Conservation (phyloP, 1,284 basidiomycete species). For the Sporisorium exsertum region DNA sequence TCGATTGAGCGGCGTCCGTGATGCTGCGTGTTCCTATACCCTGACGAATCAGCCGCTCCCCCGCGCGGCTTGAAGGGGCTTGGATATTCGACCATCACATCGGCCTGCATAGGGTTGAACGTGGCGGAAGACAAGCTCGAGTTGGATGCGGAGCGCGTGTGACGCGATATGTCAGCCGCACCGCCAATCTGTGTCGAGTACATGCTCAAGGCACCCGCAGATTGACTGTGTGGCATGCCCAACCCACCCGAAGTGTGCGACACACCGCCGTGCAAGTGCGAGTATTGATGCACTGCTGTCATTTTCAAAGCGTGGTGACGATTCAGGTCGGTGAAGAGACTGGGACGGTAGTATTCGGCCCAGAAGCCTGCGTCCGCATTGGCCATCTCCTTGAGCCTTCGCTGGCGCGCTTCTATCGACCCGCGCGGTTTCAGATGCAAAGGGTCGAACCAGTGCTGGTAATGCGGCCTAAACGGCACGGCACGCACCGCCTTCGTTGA, state of each 20-base stretch:
- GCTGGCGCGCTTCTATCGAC: constrained; percentile 38
- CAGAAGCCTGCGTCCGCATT: constrained; percentile 63
- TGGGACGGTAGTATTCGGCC: constrained; percentile 68
- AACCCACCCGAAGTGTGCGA: constrained; percentile 24
- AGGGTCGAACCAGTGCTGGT: constrained; percentile 60
- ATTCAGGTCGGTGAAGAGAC: constrained; percentile 66
- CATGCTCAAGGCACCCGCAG: constrained; percentile 33
- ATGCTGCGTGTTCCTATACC: constrained; percentile 15
- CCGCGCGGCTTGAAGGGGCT: constrained; percentile 49
- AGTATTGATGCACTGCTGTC: constrained; percentile 65
- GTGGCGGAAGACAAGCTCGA: constrained; percentile 29
- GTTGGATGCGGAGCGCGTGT: constrained; percentile 33
- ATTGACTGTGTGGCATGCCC: constrained; percentile 39
- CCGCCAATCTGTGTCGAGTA: constrained; percentile 43
- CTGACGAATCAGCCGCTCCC: constrained; percentile 16
- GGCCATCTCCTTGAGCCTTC: constrained; percentile 55
- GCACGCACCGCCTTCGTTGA: constrained; percentile 14
- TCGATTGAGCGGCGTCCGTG: constrained; percentile 26
- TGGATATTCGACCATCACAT: constrained; percentile 36
- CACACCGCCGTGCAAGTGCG: constrained; percentile 25
- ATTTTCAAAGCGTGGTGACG: constrained; percentile 69
- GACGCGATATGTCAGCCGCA: constrained; percentile 19
- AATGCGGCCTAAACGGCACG: constrained; percentile 47
- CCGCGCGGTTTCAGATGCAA: constrained; percentile 42
- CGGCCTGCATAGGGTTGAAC: constrained; percentile 26